Evolutionary conservation across 148 eudicot genomes (phyloP), one percentile per base, ranked within the genome.

Genomic region (Linanthus parryae): DNA sequence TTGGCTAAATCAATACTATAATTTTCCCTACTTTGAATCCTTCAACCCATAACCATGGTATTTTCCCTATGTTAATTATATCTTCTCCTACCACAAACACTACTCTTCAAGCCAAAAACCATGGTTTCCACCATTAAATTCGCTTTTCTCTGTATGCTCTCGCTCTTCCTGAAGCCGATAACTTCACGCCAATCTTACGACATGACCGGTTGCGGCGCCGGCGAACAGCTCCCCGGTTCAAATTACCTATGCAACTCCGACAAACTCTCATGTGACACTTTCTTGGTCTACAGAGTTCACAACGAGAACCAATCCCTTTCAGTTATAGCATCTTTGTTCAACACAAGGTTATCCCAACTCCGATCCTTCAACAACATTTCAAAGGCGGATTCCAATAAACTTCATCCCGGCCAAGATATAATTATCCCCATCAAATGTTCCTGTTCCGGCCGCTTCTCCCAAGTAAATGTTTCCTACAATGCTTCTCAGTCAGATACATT

Each of bases 171-270:
- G 21, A 25, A 31, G n/a, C 48, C 54, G 21, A 45, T 24, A 12
- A 25, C 44, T 35, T 52, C 64, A 35, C 57, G 35, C 9, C 70
- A 52, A 46, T 23, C 22, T 7, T 65, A 65, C 27, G 70, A 65
- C 52, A 58, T 14, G 8, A 21, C 64, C 7, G 44, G 31, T 26
- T 51, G 58, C 64, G 44, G 28, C 7, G 31, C 64, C 24, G 2
- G 27, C 27, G 37, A 26, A n/a, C 47, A 52, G 38, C 24, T 44
- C 7, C 58, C 41, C 8, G 64, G 64, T 18, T 58, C 64, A 14
- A 58, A 46, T 23, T 65, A 58, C 25, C 41, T 47, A 10, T 66
- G 71, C 71, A 52, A 46, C 44, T 37, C 55, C 13, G 20, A 52
- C 14, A 58, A 33, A 30, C 7, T 2, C 21, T 2, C 46, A 5